Evolutionary conservation across 2,329 filamentous ascomycete species (phyloP).

Genomic region (Stemphylium vesicarium): DNA sequence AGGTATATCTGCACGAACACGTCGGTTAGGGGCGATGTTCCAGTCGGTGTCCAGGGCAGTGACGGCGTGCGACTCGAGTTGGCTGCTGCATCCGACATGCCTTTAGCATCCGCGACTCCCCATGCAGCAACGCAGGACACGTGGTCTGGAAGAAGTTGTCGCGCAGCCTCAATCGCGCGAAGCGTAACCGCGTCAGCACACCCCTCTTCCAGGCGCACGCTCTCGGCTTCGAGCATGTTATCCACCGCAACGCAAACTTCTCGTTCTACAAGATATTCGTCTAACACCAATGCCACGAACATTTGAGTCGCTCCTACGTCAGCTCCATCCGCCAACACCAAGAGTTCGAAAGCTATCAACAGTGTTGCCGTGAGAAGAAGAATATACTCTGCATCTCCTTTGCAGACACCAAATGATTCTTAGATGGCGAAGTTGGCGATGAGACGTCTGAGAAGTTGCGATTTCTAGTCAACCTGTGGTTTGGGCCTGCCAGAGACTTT

Average conservation of each 20-base stretch:
- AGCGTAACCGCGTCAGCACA: neutral
- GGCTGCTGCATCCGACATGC: neutral
- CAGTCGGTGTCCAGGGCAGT: too few relatives aligned
- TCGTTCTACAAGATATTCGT: neutral
- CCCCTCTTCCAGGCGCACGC: neutral
- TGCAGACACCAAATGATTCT: neutral
- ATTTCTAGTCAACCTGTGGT: neutral
- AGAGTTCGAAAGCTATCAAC: neutral
- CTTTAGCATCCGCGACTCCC: neutral
- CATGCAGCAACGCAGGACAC: neutral
- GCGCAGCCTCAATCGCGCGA: neutral
- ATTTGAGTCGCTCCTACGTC: neutral
- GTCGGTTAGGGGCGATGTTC: neutral
- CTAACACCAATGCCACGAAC: neutral
- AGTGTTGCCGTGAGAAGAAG: neutral
- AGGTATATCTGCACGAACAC: neutral
- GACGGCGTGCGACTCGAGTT: neutral
- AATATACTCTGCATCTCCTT: slow-evolving; percentile 3
- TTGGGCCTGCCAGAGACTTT: neutral
- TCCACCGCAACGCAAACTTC: neutral
- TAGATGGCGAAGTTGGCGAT: neutral
- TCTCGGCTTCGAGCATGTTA: neutral
- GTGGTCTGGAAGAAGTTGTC: neutral
- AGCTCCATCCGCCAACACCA: neutral
- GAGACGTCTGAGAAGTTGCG: neutral